Evolutionary conservation across 2,329 filamentous ascomycete species (phyloP).

Genomic region (Alternaria ethzedia): DNA sequence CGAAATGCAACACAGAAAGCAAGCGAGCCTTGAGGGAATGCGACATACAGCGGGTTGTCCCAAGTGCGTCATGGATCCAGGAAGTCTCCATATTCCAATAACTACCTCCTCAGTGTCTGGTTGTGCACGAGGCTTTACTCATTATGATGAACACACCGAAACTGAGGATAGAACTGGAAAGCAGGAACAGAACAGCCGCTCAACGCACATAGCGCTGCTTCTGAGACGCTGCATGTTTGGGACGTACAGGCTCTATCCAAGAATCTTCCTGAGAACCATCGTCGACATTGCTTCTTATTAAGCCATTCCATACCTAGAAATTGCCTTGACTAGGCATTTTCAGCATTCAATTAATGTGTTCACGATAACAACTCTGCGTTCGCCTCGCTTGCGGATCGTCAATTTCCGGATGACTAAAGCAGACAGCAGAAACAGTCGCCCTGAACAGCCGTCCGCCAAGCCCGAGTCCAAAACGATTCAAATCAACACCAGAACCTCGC

Average conservation of each 20-base stretch:
- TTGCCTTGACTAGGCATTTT: conserved; percentile 8
- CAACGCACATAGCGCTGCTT: conserved; percentile 22
- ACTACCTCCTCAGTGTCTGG: conserved; percentile 22
- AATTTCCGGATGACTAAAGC: conserved; percentile 9
- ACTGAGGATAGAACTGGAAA: neutral
- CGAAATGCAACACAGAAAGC: neutral
- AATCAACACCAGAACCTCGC: conserved; percentile 25
- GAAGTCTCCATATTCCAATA: neutral
- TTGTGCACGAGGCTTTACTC: conserved; percentile 24
- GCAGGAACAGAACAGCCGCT: conserved; percentile 13
- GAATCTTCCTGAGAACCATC: conserved; percentile 20
- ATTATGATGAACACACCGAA: neutral
- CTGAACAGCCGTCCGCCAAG: conserved; percentile 24
- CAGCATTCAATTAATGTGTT: conserved; percentile 16
- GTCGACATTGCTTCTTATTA: conserved; percentile 13
- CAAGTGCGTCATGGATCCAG: neutral
- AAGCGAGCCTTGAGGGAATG: neutral
- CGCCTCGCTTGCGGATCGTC: conserved; percentile 3
- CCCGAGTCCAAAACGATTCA: conserved; percentile 13
- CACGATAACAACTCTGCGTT: conserved; percentile 24
- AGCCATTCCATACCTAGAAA: conserved; percentile 14
- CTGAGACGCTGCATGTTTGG: conserved; percentile 39
- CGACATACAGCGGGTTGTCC: neutral
- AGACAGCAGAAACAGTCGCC: conserved; percentile 24
- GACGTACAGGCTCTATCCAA: conserved; percentile 38